A percentile compares a stretch with the other conserved stretches of the same genome.
These are phyloP conservation scores for Aphanomyces cochlioides DNA, from an alignment of 352 stramenopile species.

Conservation along the genomic window DNA sequence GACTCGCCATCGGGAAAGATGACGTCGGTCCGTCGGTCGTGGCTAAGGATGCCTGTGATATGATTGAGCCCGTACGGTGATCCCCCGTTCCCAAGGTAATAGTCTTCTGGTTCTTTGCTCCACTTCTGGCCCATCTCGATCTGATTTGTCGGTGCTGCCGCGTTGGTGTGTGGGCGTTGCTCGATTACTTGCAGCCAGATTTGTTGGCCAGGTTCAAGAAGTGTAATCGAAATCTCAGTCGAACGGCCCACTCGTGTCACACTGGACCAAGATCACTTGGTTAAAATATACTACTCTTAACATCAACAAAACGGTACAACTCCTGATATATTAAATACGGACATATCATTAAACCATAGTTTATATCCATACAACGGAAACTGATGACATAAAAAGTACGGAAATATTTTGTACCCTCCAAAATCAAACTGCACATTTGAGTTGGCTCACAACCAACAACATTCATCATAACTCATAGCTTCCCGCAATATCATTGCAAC, in stretches of 20 bases:
- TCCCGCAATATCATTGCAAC: too few relatives aligned
- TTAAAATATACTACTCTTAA: neutral
- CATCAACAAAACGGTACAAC: neutral
- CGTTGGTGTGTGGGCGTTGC: neutral
- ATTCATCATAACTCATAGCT: too few relatives aligned
- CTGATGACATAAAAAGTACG: too few relatives aligned
- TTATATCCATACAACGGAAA: too few relatives aligned
- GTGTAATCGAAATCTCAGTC: neutral
- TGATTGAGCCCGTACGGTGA: constrained; percentile 36
- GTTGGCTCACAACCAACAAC: too few relatives aligned
- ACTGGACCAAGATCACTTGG: too few relatives aligned
- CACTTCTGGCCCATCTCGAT: constrained; percentile 24
- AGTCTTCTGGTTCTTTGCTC: constrained; percentile 42
- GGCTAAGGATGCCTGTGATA: constrained; percentile 79
- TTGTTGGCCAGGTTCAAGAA: neutral
- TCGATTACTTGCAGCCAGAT: neutral
- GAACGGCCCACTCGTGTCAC: too few relatives aligned
- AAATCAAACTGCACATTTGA: too few relatives aligned
- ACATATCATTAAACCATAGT: too few relatives aligned
- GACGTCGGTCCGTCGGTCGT: constrained; percentile 82
- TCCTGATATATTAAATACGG: neutral
- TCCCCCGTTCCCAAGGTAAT: constrained; percentile 57
- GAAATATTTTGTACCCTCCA: too few relatives aligned
- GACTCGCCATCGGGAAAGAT: constrained; percentile 50
- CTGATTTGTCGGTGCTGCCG: neutral